Conservation (phyloP, 2,329 filamentous ascomycete species). For the Sporothrix euskadiensis region DNA sequence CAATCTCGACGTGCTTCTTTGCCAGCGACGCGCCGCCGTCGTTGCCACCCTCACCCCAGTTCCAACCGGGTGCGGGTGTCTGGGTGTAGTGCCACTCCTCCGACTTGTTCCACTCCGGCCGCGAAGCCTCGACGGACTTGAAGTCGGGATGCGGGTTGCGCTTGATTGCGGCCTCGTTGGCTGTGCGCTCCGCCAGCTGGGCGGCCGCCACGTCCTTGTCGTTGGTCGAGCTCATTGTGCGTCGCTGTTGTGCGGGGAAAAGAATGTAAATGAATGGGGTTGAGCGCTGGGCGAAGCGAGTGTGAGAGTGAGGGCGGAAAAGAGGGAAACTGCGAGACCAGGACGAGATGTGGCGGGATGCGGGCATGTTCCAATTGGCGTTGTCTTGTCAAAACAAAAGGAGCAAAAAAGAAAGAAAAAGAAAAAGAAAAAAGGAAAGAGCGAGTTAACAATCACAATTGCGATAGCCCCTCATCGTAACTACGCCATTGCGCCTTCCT, state of each 20-base stretch:
- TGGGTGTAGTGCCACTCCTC: conserved; percentile 59
- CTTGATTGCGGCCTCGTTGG: conserved; percentile 43
- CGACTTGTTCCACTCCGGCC: conserved; percentile 55
- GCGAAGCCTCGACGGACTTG: conserved; percentile 66
- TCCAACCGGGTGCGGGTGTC: conserved; percentile 66
- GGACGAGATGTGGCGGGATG: background rate
- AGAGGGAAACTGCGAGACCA: background rate
- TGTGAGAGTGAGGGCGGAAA: conserved; percentile 2
- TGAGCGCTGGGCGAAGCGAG: background rate
- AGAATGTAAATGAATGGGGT: background rate
- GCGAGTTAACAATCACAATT: background rate
- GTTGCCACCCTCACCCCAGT: conserved; percentile 66
- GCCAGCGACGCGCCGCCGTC: conserved; percentile 36
- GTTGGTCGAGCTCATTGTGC: conserved; percentile 10
- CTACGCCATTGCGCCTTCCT: background rate
- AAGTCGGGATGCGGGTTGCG: conserved; percentile 75
- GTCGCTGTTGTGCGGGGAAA: background rate
- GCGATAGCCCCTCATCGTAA: background rate
- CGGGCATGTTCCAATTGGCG: background rate
- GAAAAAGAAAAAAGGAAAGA: background rate
- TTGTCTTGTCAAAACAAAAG: background rate
- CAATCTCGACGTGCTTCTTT: conserved; percentile 71
- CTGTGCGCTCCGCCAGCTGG: conserved; percentile 23
- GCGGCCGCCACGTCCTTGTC: conserved; percentile 4
- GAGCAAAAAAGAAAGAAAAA: background rate